Evolutionary conservation across 2,329 filamentous ascomycete species (phyloP).

Genomic region (Helminthosporium solani): DNA sequence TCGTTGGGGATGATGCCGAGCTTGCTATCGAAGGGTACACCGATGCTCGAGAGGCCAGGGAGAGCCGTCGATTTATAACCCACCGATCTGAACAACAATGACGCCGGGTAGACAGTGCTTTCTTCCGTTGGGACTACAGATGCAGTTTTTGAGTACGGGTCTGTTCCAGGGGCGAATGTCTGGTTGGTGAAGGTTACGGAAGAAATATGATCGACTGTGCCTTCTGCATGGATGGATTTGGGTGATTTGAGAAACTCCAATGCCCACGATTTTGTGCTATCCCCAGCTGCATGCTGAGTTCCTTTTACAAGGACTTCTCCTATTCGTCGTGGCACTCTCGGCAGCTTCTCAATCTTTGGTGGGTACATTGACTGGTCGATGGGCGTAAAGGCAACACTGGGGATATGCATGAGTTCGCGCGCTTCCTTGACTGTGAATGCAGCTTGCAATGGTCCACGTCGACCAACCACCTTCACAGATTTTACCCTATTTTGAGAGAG

Average conservation of each 20-base stretch:
- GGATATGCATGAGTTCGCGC: slow-evolving; percentile 80
- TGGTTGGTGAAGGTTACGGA: slow-evolving; percentile 66
- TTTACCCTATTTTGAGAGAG: slow-evolving; percentile 72
- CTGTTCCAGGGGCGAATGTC: slow-evolving; percentile 36
- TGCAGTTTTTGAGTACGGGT: slow-evolving; percentile 56
- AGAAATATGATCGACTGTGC: slow-evolving; percentile 54
- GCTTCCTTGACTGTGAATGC: slow-evolving; percentile 95
- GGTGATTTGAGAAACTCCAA: slow-evolving; percentile 85
- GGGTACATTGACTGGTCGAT: slow-evolving; percentile 69
- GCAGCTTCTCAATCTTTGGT: slow-evolving; percentile 64
- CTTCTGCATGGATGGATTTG: slow-evolving; percentile 60
- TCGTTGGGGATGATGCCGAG: slow-evolving; percentile 83
- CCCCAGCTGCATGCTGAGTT: slow-evolving; percentile 53
- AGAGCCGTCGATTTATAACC: slow-evolving; percentile 85
- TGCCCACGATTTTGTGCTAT: slow-evolving; percentile 70
- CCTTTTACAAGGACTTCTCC: slow-evolving; percentile 81
- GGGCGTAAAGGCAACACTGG: slow-evolving; percentile 68
- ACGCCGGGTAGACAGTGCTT: slow-evolving; percentile 60
- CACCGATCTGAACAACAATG: slow-evolving; percentile 86
- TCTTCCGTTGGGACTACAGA: slow-evolving; percentile 45
- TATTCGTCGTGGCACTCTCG: slow-evolving; percentile 72
- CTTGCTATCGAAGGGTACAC: slow-evolving; percentile 73
- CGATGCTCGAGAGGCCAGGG: slow-evolving; percentile 69
- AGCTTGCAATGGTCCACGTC: slow-evolving; percentile 87
- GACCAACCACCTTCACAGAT: slow-evolving; percentile 81